Evolutionary conservation across 176 grass and related monocot genomes (phyloP).

Genomic region (Eremochloa ophiuroides): DNA sequence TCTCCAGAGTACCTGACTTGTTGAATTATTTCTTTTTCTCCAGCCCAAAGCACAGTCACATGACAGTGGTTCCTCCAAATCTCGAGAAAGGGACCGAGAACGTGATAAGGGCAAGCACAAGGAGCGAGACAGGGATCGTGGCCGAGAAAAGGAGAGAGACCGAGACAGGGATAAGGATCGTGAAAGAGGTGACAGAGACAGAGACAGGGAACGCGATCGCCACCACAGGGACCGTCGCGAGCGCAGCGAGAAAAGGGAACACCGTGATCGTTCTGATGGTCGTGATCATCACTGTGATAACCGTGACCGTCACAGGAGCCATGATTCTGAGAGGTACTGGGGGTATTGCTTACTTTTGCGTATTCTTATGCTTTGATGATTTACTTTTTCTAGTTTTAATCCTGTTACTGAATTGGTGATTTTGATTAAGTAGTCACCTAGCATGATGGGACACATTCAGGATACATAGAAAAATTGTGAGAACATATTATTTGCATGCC

Average conservation of each 20-base stretch:
- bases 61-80: conserved; percentile 72
- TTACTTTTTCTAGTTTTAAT: not conserved
- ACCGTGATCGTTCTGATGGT: conserved; percentile 55
- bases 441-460: not conserved
- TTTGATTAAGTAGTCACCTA: not conserved
- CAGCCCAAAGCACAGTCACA: conserved; percentile 42
- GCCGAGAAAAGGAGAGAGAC: conserved; percentile 47
- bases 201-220: conserved; percentile 47
- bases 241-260: conserved; percentile 58
- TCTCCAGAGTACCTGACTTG: not conserved
- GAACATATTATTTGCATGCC: not conserved
- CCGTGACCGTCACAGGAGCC: conserved; percentile 44
- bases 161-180: conserved; percentile 47
- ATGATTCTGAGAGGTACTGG: conserved; percentile 59
- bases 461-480: not conserved
- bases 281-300: conserved; percentile 40
- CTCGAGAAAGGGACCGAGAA: conserved; percentile 69
- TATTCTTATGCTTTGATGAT: not conserved
- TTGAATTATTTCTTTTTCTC: not conserved
- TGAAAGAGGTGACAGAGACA: conserved; percentile 40
- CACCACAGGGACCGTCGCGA: conserved; percentile 79
- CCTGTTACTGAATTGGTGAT: not conserved
- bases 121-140: conserved; percentile 48
- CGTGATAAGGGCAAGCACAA: conserved; percentile 50
- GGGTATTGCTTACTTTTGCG: not conserved